Conservation (phyloP, 2,329 filamentous ascomycete species). For the Trichoderma sp. region DNA sequence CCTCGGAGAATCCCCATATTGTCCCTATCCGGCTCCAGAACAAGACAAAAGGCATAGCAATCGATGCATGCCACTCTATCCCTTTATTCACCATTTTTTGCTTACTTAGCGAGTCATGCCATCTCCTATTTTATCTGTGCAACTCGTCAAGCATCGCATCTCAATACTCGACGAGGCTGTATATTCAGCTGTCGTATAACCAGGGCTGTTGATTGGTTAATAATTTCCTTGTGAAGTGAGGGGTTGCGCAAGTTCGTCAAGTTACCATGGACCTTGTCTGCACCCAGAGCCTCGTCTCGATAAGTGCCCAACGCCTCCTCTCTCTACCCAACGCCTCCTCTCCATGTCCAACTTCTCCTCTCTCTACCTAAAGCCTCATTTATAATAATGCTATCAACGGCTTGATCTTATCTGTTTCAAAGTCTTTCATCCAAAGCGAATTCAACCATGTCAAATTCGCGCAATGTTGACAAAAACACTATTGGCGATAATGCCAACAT, state of each 20-base stretch:
- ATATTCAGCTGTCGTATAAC: too few species aligned
- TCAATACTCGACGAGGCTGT: too few species aligned
- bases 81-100: not conserved
- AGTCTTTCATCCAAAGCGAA: too few species aligned
- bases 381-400: not conserved
- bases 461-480: not conserved
- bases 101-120: not conserved
- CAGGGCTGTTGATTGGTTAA: not conserved
- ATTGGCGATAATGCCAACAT: not conserved
- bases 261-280: not conserved
- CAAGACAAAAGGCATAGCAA: not conserved
- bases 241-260: not conserved
- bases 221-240: not conserved
- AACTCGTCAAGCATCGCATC: too few species aligned
- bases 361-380: not conserved
- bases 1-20: not conserved
- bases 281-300: too few species aligned
- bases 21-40: not conserved
- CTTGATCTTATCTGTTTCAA: not conserved
- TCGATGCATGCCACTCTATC: not conserved
- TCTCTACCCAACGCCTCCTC: too few species aligned
- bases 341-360: too few species aligned
- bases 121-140: too few species aligned
- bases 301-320: too few species aligned
- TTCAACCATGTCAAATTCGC: too few species aligned